Base-by-base conservation (phyloP, 2,329 filamentous ascomycete species). In the Sporothrix sp. region DNA sequence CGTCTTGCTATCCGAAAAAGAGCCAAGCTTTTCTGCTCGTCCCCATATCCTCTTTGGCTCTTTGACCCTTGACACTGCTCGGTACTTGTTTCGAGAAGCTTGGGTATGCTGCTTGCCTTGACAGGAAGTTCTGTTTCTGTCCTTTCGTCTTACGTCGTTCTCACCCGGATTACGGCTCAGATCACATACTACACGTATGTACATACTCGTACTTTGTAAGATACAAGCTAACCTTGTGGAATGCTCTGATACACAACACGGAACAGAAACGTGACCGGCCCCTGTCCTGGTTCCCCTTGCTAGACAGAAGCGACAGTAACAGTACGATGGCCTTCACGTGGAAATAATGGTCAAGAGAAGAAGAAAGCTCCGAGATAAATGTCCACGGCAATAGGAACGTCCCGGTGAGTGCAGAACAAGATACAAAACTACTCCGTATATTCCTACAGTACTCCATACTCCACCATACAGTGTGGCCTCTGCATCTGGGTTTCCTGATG, bases 401-500 rank as follows among this genome's bases (percentile, higher is more conserved):
- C n/a, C n/a, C n/a, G n/a, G n/a, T n/a, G n/a, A n/a, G n/a, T n/a
- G n/a, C n/a, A n/a, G n/a, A n/a, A n/a, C n/a, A n/a, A n/a, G n/a
- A n/a, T n/a, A n/a, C n/a, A n/a, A n/a, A n/a, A n/a, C n/a, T n/a
- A n/a, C n/a, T n/a, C n/a, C n/a, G n/a, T n/a, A n/a, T n/a, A n/a
- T n/a, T n/a, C n/a, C n/a, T n/a, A n/a, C n/a, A n/a, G n/a, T n/a
- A n/a, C n/a, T n/a, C n/a, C n/a, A n/a, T n/a, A n/a, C n/a, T n/a
- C n/a, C n/a, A n/a, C n/a, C n/a, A n/a, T 28, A 28, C 25, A 28
- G 25, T 28, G 10, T 20, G 23, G 13, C 18, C 7, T 7, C 14
- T 35, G 30, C 35, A 45, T 45, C 30, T 35, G 33, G 43, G 28
- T 45, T 45, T 45, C 30, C 14, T 36, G 43, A 27, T 20, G 43